Percentiles rank a stretch among this genome's conserved stretches.
Conservation (phyloP, 2,329 filamentous ascomycete species). For the Thelonectria olida region DNA sequence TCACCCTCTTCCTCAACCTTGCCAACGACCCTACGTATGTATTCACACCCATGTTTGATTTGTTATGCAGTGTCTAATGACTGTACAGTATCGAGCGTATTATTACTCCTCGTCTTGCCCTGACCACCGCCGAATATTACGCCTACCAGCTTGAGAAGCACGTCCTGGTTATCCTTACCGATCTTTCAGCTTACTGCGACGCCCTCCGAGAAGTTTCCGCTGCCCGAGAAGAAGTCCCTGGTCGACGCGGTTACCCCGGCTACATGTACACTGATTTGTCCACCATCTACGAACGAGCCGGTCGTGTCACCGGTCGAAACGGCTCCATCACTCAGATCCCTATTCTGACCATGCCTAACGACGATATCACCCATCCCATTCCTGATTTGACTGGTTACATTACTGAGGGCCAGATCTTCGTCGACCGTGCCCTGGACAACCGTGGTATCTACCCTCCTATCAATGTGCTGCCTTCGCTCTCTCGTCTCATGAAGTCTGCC, state of each 20-base stretch:
- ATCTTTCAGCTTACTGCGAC: conserved; percentile 98
- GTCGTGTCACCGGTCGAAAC: conserved; percentile 95
- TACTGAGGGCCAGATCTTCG: conserved; percentile 97
- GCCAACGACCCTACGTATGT: conserved; percentile 97
- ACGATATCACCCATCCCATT: conserved; percentile 99
- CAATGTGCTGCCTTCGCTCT: conserved; percentile 97
- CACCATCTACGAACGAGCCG: conserved; percentile 98
- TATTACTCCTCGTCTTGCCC: conserved; percentile 96
- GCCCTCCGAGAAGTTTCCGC: conserved; percentile 98
- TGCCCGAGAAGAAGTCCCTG: conserved; percentile 97
- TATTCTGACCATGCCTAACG: conserved; percentile 99
- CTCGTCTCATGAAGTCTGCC: conserved; percentile 99
- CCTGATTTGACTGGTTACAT: conserved; percentile 99
- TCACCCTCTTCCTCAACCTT: conserved; percentile 97
- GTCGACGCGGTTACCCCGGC: conserved; percentile 98
- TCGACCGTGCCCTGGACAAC: conserved; percentile 93
- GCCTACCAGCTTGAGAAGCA: conserved; percentile 99
- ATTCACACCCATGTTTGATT: not conserved
- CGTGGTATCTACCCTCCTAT: conserved; percentile 98
- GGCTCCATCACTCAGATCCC: conserved; percentile 99
- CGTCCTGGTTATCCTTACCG: conserved; percentile 97
- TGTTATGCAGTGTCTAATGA: conserved; percentile 11
- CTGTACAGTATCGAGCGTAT: conserved; percentile 91
- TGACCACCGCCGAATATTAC: conserved; percentile 99
- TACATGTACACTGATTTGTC: conserved; percentile 99